These are phyloP conservation scores for Candida yuanshanica DNA, from an alignment of 805 yeast species.

Conservation along the genomic window DNA sequence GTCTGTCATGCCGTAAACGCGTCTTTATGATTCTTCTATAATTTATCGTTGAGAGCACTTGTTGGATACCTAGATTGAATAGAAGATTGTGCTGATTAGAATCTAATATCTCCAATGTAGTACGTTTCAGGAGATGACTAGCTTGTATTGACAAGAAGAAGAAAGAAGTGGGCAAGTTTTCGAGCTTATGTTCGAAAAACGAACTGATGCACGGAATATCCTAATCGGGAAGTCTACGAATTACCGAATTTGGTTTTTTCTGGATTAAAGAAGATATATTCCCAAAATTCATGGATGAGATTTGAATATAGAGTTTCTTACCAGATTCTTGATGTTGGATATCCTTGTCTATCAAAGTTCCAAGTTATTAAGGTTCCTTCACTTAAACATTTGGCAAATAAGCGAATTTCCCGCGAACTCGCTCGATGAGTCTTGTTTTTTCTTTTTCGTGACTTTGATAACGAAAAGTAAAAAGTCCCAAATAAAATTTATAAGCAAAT, in stretches of 20 bases:
- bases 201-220: slow-evolving; percentile 1
- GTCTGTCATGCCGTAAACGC: slow-evolving; percentile 1
- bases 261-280: too few species aligned
- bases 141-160: too few species aligned
- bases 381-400: background rate
- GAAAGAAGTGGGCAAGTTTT: background rate
- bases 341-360: background rate
- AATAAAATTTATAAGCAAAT: background rate
- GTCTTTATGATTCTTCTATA: too few species aligned
- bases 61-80: too few species aligned
- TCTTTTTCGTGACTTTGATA: too few species aligned
- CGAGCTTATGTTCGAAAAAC: background rate
- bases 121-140: too few species aligned
- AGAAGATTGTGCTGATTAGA: too few species aligned
- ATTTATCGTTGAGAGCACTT: too few species aligned
- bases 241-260: slow-evolving; percentile 12
- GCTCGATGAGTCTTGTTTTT: background rate
- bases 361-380: background rate
- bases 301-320: background rate
- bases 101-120: too few species aligned
- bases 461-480: background rate
- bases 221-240: slow-evolving; percentile 13
- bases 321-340: background rate
- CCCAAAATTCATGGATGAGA: background rate
- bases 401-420: background rate